Evolutionary conservation across 768 basidiomycete species (phyloP), one percentile per base, ranked within the genome.

Genomic region (Tylopilus sp.): DNA sequence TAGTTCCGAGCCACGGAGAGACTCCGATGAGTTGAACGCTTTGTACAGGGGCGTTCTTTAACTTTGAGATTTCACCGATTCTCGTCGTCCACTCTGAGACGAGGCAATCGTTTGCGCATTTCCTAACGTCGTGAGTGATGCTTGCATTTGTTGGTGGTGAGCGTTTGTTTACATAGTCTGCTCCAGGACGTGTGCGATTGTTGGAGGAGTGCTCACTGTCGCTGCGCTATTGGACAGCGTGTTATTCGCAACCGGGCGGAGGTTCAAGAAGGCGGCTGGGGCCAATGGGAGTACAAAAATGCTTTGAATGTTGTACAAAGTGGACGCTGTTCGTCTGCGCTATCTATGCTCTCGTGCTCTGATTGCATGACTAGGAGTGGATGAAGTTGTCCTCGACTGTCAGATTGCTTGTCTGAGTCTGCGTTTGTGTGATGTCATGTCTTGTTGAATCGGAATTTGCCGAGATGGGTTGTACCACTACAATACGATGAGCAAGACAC

Each of bases 51-150:
- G 85, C 83, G 15, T 90, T 88, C 76, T 85, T 89, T 78, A 97
- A 93, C 74, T 97, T 90, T 68, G 95, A 98, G 67, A 97, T 98
- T 64, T 97, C 94, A 17, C 95, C 95, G 12, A 94, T 99, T 63
- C 86, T 91, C 44, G 88, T 99, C 45, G 86, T 94, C 21, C 94
- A 98, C 67, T 79, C 81, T 11, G 95, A 98, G 66, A 86, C 81
- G 30, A 80, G 93, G 49, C 95, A 98, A 69, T 91, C 91, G 1
- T 95, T 98, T 69, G 95, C 97, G 3, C 97, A 99, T 72, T 98
- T 98, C 78, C 73, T 98, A 23, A 98, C 97, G 40, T 98, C 95
- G 90, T 95, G 64, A 64, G 93, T 79, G 15, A 20, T 49, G n/a
- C 9, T n/a, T 44, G 6, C 30, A 36, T 26, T 51, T 11, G 38